These are phyloP conservation scores for Apiotrichum veenhuisii DNA, from an alignment of 1,284 basidiomycete species.

Conservation along the genomic window DNA sequence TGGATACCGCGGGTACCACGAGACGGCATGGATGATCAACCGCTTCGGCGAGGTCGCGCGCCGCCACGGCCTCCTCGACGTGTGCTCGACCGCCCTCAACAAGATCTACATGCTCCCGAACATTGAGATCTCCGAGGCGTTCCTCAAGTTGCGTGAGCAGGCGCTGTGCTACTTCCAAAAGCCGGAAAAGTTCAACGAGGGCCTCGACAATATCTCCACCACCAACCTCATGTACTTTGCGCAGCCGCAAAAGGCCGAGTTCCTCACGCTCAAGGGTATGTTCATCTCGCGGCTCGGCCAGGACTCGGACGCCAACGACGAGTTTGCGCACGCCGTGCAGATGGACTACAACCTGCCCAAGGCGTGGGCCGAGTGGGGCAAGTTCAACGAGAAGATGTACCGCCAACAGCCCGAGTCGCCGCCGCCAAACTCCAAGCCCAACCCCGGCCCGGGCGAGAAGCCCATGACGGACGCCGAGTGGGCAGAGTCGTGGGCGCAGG, in stretches of 20 bases:
- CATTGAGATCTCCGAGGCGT: slow-evolving; percentile 99
- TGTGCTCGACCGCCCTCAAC: slow-evolving; percentile 90
- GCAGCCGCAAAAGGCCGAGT: slow-evolving; percentile 90
- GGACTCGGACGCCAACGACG: slow-evolving; percentile 84
- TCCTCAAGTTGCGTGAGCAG: slow-evolving; percentile 97
- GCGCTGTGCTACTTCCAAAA: slow-evolving; percentile 99
- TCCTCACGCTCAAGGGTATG: slow-evolving; percentile 99
- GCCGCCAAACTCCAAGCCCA: slow-evolving; percentile 33
- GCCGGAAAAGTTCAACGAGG: slow-evolving; percentile 85
- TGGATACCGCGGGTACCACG: slow-evolving; percentile 98
- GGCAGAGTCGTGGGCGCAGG: slow-evolving; percentile 40
- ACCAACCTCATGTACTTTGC: slow-evolving; percentile 99
- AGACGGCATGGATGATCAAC: slow-evolving; percentile 99
- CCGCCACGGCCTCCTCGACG: slow-evolving; percentile 93
- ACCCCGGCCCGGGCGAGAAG: slow-evolving; percentile 58
- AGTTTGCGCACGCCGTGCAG: slow-evolving; percentile 93
- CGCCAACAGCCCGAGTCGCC: slow-evolving; percentile 47
- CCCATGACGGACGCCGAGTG: slow-evolving; percentile 59
- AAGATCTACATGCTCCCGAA: slow-evolving; percentile 99
- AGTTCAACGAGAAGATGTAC: slow-evolving; percentile 90
- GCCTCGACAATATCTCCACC: slow-evolving; percentile 97
- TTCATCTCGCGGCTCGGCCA: slow-evolving; percentile 87
- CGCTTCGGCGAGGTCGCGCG: slow-evolving; percentile 99
- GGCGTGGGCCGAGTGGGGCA: slow-evolving; percentile 98
- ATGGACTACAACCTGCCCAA: slow-evolving; percentile 93